Evolutionary conservation across 1,284 basidiomycete species (phyloP), one percentile per base, ranked within the genome.

Genomic region (Irpex sp.): DNA sequence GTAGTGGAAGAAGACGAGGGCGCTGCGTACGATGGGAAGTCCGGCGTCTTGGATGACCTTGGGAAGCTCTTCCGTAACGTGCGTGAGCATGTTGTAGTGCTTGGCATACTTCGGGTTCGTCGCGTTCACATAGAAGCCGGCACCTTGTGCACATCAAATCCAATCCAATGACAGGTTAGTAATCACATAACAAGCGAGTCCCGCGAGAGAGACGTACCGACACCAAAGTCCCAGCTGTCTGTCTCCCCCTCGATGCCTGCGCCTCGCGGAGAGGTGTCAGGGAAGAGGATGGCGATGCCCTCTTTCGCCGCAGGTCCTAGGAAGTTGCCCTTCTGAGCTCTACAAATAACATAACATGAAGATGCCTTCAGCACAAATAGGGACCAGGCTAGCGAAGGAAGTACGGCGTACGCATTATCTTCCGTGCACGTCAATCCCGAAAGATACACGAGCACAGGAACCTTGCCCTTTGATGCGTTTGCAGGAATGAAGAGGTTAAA

Each of bases 401-500:
- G 9, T 9, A 56, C 21, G 34, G 70, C 83, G 64, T 71, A 92
- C 91, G 89, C 97, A 64, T 94, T 98, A 75, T 98, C 97, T 75
- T 98, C 97, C 13, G 89, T 98, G 78, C 97, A 99, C 0, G 94
- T 96, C 62, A 99, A 76, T 2, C 97, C 97, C 2, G 96, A 89
- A 56, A 99, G 89, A 76, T 95, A 99, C 70, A 93, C 85, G 6
- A 99, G 81, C 2, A 97, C 79, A 0, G 96, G 96, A 0, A 91
- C 92, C 66, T 91, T 88, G 66, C 74, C 71, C 47, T 77, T 70
- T 58, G 78, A 69, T 0, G 89, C 85, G 58, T 84, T 82, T 19
- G 83, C 81, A 2, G 97, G 97, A 1, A 98, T 73, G 77, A 93
- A 99, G 68, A 99, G 79, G 76, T 98, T 98, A 82, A 99, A 93